Base-by-base conservation (phyloP, 164 flowering plant genomes). In the Protea cynaroides region DNA sequence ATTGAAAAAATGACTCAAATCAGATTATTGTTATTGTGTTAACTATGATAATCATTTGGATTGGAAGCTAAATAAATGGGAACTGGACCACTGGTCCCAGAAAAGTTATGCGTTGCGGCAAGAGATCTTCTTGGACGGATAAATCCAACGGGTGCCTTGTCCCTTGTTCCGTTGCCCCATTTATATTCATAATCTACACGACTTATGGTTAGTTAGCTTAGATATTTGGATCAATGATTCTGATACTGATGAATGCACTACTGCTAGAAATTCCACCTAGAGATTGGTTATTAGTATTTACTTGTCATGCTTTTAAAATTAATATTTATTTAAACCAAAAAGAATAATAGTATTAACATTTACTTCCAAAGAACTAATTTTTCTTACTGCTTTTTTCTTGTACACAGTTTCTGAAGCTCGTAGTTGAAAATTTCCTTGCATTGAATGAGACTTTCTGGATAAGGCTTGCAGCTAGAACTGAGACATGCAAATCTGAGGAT, bases 401-500 rank as follows among this genome's bases (percentile, higher is more conserved):
- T 62, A n/a, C 38, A 69, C 96, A 90, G 96, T 89, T 92, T 81
- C 90, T 81, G 71, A 77, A 83, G 80, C 84, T 90, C 70, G 96
- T 88, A 36, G 94, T 71, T 61, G 92, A 93, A 76, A 93, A 93
- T 73, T 69, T 93, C 49, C 86, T 93, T 67, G 93, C 96, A 69
- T 93, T 93, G 74, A 83, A 88, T 60, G 94, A 88, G 79, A 74
- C 75, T 43, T 93, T 93, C 72, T 90, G 97, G 98, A 83, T 93
- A 58, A 81, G 96, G 15, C 89, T 93, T 70, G 98, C 98, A 34
- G 86, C 97, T 21, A 82, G 97, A 75, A 77, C 83, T 25, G 97
- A 93, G 25, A 88, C 94, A 25, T 93, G 96, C 87, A 86, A 85
- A 75, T 93, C 96, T 24, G 96, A 90, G 76, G 97, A 93, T 78